Evolutionary conservation across 129 eudicot genomes (phyloP).

Genomic region (Flaveria sonorensis): DNA sequence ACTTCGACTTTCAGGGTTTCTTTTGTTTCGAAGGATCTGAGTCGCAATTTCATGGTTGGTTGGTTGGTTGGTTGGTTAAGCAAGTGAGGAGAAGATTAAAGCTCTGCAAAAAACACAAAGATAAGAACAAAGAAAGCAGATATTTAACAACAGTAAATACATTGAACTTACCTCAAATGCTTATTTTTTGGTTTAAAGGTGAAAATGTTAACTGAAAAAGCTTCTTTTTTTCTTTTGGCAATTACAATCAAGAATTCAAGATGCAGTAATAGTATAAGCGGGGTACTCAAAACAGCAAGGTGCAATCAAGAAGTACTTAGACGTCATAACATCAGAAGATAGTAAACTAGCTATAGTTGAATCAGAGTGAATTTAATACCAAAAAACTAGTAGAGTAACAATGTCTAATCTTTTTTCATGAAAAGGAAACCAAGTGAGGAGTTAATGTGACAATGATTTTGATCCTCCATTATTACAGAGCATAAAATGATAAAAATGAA

Average conservation of each 20-base stretch:
- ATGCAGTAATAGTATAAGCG: background rate
- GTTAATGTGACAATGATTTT: background rate
- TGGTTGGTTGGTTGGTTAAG: background rate
- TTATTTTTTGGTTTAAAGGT: background rate
- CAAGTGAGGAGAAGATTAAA: background rate
- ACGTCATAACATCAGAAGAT: background rate
- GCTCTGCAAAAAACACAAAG: background rate
- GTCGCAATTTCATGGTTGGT: constrained; percentile 59
- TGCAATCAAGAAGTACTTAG: background rate
- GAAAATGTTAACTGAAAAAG: background rate
- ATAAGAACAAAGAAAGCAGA: background rate
- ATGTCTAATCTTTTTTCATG: background rate
- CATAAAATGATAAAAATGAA: background rate
- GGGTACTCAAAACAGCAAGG: background rate
- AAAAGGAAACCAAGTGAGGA: background rate
- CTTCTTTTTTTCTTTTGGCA: background rate
- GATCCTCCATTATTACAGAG: background rate
- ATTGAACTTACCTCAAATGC: background rate
- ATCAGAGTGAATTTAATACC: background rate
- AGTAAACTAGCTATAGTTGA: background rate
- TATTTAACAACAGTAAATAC: background rate
- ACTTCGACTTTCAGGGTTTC: constrained; percentile 64
- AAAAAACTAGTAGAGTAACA: background rate
- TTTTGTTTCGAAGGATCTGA: constrained; percentile 69
- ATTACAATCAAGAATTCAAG: background rate